A percentile compares a stretch with the other conserved stretches of the same genome.
phyloP scores from a whole-genome alignment of 257 asterid species.

The Salvia splendens region DNA sequence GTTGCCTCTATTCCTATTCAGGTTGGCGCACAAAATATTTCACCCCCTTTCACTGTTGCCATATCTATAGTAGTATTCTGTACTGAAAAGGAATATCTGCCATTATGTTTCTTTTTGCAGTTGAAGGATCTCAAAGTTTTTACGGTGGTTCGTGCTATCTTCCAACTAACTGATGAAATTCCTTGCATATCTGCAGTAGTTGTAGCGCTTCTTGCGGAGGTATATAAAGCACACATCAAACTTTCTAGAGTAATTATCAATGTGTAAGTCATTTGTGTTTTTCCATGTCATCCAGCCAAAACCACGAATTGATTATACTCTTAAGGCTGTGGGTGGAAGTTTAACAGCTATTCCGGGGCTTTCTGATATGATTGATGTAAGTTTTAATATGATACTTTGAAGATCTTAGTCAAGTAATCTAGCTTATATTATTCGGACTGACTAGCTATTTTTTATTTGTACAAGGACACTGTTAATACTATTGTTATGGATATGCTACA shows the following conservation, averaged over 20 bases:
- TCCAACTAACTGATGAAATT: constrained; percentile 94
- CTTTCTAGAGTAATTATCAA: constrained; percentile 2
- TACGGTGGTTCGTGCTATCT: constrained; percentile 90
- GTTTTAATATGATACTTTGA: constrained; percentile 31
- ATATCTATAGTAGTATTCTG: constrained; percentile 6
- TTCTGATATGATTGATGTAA: constrained; percentile 96
- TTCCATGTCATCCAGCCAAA: constrained; percentile 66
- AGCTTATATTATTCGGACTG: constrained; percentile 32
- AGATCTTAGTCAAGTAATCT: constrained; percentile 11
- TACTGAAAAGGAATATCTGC: constrained; percentile 18
- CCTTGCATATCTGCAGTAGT: constrained; percentile 99
- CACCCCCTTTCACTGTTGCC: constrained; percentile 16
- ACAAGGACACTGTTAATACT: constrained; percentile 82
- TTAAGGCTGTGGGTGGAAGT: constrained; percentile 99
- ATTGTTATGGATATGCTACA: constrained; percentile 88
- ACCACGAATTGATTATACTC: constrained; percentile 87
- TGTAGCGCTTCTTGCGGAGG: constrained; percentile 98
- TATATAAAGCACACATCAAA: constrained; percentile 30
- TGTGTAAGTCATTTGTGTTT: constrained; percentile 22
- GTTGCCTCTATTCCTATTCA: constrained; percentile 99
- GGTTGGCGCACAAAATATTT: constrained; percentile 46
- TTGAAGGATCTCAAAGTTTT: constrained; percentile 96
- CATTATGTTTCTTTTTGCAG: constrained; percentile 49
- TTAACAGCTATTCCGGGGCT: constrained; percentile 93
- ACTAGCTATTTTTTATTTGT: constrained; percentile 30